Evolutionary conservation across 139 green algal genomes (phyloP).

Genomic region (Volvox africanus): DNA sequence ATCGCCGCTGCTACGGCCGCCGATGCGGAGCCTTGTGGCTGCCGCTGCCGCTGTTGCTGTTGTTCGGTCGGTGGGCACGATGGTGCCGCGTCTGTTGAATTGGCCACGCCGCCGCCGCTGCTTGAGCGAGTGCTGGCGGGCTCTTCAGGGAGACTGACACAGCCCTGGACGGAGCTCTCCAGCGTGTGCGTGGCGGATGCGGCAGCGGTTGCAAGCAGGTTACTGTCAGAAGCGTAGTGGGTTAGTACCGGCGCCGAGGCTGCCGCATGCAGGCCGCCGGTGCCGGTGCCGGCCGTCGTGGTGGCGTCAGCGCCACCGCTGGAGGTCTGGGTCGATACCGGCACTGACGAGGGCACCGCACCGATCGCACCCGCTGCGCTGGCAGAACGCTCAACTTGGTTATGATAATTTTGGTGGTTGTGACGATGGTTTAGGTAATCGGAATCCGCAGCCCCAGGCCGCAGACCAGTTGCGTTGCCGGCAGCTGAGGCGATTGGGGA

Average conservation of each 20-base stretch:
- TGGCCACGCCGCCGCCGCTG: constrained; percentile 26
- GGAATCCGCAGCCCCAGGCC: background rate
- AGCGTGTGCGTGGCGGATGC: background rate
- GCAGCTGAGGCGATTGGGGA: background rate
- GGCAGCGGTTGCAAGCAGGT: background rate
- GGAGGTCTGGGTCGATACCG: constrained; percentile 2
- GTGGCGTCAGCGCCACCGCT: constrained; percentile 6
- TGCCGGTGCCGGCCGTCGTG: background rate
- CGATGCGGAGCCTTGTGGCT: background rate
- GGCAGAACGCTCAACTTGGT: background rate
- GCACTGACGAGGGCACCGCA: background rate
- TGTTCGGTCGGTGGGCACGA: background rate
- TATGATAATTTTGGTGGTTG: background rate
- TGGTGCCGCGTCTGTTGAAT: background rate
- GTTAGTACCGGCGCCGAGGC: constrained; percentile 30
- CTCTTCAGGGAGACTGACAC: background rate
- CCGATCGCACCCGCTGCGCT: background rate
- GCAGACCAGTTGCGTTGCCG: background rate
- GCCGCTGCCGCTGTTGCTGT: background rate
- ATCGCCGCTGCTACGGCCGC: background rate
- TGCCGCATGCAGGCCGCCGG: constrained; percentile 8
- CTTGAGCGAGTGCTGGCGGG: background rate
- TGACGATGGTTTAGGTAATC: background rate
- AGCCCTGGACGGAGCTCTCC: background rate
- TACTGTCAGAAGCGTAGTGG: constrained; percentile 28